Conservation (phyloP, 208 protist genomes). For the Entamoeba invadens region DNA sequence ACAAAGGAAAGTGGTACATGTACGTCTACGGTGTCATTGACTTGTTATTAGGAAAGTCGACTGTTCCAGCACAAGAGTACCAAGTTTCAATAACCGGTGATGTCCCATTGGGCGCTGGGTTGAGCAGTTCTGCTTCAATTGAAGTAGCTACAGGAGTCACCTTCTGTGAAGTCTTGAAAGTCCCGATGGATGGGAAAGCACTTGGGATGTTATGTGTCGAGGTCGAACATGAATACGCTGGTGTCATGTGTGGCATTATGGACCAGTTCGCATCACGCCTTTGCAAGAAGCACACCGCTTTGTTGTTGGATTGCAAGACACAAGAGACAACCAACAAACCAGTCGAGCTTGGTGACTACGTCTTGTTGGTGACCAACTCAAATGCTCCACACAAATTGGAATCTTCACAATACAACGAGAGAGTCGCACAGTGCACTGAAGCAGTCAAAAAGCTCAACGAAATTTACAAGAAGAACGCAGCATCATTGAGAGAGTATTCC, state of each 20-base stretch:
- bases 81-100: background rate
- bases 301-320: background rate
- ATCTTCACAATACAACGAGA: background rate
- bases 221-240: background rate
- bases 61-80: background rate
- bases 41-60: background rate
- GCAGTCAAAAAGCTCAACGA: background rate
- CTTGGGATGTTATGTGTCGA: background rate
- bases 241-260: background rate
- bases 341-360: background rate
- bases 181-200: background rate
- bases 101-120: background rate
- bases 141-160: background rate
- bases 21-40: background rate
- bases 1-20: background rate
- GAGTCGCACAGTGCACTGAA: background rate
- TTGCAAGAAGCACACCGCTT: background rate
- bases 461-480: background rate
- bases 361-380: background rate
- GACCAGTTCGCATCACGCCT: background rate
- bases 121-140: background rate
- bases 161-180: background rate
- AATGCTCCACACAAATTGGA: background rate
- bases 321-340: background rate
- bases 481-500: background rate